phyloP scores from a whole-genome alignment of 2,329 filamentous ascomycete genomes.

The Neonectria hederae region DNA sequence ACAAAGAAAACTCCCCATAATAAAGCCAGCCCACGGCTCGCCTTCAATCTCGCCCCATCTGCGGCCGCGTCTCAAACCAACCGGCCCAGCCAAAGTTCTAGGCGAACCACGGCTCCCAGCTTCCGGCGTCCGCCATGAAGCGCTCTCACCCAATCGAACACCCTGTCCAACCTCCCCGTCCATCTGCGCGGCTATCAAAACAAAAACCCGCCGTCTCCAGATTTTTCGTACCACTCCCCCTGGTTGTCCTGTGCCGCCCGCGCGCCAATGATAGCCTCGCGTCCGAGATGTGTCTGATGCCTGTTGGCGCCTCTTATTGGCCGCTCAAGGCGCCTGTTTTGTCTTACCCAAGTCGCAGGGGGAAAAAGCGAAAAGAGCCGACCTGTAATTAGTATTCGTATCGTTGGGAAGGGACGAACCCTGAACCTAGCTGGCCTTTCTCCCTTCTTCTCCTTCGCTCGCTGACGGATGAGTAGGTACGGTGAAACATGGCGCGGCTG shows the following conservation, averaged over 20 bases:
- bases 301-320: not conserved
- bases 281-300: not conserved
- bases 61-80: slow-evolving; percentile 41
- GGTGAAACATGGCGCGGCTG: slow-evolving; percentile 30
- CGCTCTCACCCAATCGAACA: slow-evolving; percentile 34
- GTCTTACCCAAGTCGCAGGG: no score
- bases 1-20: slow-evolving; percentile 11
- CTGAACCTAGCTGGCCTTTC: not conserved
- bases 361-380: not conserved
- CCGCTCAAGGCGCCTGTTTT: not conserved
- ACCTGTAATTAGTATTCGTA: not conserved
- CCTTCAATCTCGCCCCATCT: slow-evolving; percentile 44
- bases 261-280: slow-evolving; percentile 22
- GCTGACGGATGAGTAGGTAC: slow-evolving; percentile 4
- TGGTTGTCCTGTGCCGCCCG: not conserved
- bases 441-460: no score
- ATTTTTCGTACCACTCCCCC: not conserved
- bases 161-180: slow-evolving; percentile 24
- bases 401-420: slow-evolving; percentile 5
- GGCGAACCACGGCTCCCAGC: slow-evolving; percentile 23
- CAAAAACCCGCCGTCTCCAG: not conserved
- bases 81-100: slow-evolving; percentile 33
- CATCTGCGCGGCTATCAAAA: slow-evolving; percentile 30
- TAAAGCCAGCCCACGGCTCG: not conserved
- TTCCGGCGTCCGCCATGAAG: slow-evolving; percentile 5